Percentiles rank a stretch among this genome's conserved stretches.
Conservation (phyloP, 2,329 filamentous ascomycete genomes). For the Penicillium sp. region DNA sequence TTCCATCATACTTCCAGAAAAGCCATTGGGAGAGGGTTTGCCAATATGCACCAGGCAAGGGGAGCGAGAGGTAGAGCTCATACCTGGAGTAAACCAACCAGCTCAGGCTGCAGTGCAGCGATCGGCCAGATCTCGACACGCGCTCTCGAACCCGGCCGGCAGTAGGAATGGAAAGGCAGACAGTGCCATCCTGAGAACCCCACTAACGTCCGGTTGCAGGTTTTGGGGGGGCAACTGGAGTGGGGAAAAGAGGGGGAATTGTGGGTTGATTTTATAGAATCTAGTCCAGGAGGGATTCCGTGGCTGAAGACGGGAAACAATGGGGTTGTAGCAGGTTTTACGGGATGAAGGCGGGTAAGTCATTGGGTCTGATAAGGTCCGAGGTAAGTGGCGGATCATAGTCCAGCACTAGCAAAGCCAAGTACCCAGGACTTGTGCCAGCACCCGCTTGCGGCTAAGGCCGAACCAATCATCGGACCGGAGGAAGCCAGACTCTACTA, state of each 20-base stretch:
- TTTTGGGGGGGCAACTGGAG: not conserved
- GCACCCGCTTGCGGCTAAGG: not conserved
- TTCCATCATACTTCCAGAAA: not conserved
- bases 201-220: slow-evolving; percentile 6
- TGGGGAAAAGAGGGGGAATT: not conserved
- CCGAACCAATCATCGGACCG: not conserved
- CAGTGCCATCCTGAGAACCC: slow-evolving; percentile 11
- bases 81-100: slow-evolving; percentile 45
- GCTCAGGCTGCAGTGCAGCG: slow-evolving; percentile 49
- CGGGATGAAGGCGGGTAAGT: not conserved
- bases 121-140: slow-evolving; percentile 59
- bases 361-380: not conserved
- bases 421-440: not conserved
- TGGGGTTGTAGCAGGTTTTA: not conserved
- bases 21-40: not conserved
- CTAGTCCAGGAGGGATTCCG: too few species aligned
- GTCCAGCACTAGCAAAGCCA: not conserved
- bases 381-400: not conserved
- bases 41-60: slow-evolving; percentile 1
- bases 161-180: slow-evolving; percentile 61
- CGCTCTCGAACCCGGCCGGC: slow-evolving; percentile 62
- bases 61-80: slow-evolving; percentile 6
- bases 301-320: not conserved
- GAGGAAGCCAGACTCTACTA: too few species aligned
- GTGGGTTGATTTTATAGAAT: not conserved